Base-by-base conservation (phyloP, 1,139 yeast genomes). In the Magnusiomyces fungicola region DNA sequence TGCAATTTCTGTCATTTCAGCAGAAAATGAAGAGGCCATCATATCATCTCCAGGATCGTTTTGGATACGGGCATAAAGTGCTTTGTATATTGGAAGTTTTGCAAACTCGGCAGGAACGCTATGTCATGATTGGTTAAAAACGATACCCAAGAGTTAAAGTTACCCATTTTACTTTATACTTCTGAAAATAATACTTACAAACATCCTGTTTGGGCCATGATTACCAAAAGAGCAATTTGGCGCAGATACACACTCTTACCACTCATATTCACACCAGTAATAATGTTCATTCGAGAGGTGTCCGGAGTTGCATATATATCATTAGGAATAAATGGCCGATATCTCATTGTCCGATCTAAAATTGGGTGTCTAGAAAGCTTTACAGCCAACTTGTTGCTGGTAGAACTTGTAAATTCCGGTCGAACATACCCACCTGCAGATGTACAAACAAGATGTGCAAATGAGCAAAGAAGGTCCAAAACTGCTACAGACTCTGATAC, bases 221-320 rank as follows among this genome's bases (percentile, higher is more conserved):
- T 68, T 1, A 70, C 67, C 2, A 73, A 53, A 9, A 75, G 57
- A 0, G 78, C 76, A 7, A 74, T 66, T 50, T 75, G 78, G 47
- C 74, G 70, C 22, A 76, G 69, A 52, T 73, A 73, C 0, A 76
- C 71, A 0, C 79, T 73, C 59, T 77, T 76, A 27, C 81, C 81
- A 42, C 80, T 78, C 79, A 76, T 75, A 52, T 75, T 74, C 21
- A 73, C 69, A 0, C 78, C 78, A 0, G 78, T 73, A 1, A 74
- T 64, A 0, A 74, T 63, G 51, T 73, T 75, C 30, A 74, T 57
- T 25, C 71, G 57, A 3, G 77, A 72, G 3, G 67, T 61, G 18
- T 64, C 68, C 10, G 48, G 47, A 7, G 58, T 55, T 4, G 69
- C 63, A 2, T 65, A 62, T 1, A 70, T 63, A 53, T 72, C 72